phyloP scores from a whole-genome alignment of 1,284 basidiomycete genomes.

The Leucoagaricus sp. region DNA sequence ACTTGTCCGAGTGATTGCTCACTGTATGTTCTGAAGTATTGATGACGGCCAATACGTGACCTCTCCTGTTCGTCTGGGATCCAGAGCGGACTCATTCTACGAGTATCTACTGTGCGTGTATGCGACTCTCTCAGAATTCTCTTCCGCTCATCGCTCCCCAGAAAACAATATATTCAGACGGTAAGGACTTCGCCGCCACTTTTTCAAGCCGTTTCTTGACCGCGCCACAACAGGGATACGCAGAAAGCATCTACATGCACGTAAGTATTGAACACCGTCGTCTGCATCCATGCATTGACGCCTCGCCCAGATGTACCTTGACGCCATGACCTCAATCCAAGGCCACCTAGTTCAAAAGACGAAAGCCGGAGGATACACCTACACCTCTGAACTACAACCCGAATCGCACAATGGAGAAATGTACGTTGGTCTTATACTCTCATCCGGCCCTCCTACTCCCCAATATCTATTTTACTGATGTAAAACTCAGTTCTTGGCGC shows the following conservation, averaged over 20 bases:
- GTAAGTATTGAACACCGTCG: slow-evolving; percentile 38
- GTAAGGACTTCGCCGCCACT: slow-evolving; percentile 38
- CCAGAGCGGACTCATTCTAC: slow-evolving; percentile 93
- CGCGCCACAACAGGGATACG: slow-evolving; percentile 53
- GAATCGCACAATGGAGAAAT: slow-evolving; percentile 48
- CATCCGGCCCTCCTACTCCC: neutral
- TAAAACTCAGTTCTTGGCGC: slow-evolving; percentile 58
- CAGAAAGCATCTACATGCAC: slow-evolving; percentile 79
- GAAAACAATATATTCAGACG: slow-evolving; percentile 82
- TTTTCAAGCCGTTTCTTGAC: slow-evolving; percentile 9
- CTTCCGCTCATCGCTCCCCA: slow-evolving; percentile 28
- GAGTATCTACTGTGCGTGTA: slow-evolving; percentile 80
- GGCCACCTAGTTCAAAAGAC: slow-evolving; percentile 71
- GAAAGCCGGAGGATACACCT: slow-evolving; percentile 60
- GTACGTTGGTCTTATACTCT: slow-evolving; percentile 39
- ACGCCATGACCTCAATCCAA: slow-evolving; percentile 83
- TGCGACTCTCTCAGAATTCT: neutral
- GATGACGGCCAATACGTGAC: slow-evolving; percentile 70
- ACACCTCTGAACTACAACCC: slow-evolving; percentile 82
- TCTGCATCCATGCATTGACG: neutral
- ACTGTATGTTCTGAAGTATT: slow-evolving; percentile 42
- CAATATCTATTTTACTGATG: neutral
- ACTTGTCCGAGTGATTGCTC: neutral
- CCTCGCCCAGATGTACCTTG: slow-evolving; percentile 75
- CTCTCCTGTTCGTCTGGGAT: slow-evolving; percentile 86